Percentiles rank a stretch among this genome's conserved stretches.
phyloP scores from a whole-genome alignment of 1,284 basidiomycete species.

The Fomitopsis schrenkii region DNA sequence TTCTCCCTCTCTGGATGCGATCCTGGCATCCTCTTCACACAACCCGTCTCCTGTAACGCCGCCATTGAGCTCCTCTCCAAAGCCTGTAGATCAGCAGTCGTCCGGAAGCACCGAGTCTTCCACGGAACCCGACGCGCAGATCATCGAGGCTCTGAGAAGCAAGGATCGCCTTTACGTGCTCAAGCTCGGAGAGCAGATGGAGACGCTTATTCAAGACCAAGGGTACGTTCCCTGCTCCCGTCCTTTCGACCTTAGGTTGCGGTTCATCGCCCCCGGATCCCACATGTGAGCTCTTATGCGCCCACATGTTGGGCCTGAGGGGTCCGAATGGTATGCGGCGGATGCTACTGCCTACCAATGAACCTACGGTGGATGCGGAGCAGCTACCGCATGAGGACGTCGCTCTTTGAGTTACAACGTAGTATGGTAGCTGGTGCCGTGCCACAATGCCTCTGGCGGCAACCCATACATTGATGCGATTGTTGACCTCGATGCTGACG shows the following conservation, averaged over 20 bases:
- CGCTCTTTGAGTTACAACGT: too few relatives aligned
- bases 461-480: neutral
- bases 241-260: neutral
- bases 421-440: neutral
- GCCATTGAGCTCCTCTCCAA: constrained; percentile 5
- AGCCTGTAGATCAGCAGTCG: constrained; percentile 6
- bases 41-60: constrained; percentile 16
- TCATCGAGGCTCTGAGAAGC: constrained; percentile 77
- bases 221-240: constrained; percentile 41
- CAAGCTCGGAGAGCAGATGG: constrained; percentile 79
- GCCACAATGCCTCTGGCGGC: neutral
- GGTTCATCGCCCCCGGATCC: neutral
- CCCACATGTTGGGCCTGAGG: too few relatives aligned
- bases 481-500: neutral
- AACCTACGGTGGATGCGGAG: too few relatives aligned
- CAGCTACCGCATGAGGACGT: too few relatives aligned
- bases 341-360: too few relatives aligned
- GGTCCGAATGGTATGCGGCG: too few relatives aligned
- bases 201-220: constrained; percentile 67
- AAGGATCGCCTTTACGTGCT: constrained; percentile 83
- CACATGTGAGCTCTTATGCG: too few relatives aligned
- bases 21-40: constrained; percentile 15
- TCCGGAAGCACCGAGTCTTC: constrained; percentile 13
- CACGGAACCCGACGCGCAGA: constrained; percentile 65
- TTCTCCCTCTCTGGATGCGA: constrained; percentile 21